These are phyloP conservation scores for Peronospora destructor DNA, from an alignment of 352 stramenopile genomes.

Conservation along the genomic window DNA sequence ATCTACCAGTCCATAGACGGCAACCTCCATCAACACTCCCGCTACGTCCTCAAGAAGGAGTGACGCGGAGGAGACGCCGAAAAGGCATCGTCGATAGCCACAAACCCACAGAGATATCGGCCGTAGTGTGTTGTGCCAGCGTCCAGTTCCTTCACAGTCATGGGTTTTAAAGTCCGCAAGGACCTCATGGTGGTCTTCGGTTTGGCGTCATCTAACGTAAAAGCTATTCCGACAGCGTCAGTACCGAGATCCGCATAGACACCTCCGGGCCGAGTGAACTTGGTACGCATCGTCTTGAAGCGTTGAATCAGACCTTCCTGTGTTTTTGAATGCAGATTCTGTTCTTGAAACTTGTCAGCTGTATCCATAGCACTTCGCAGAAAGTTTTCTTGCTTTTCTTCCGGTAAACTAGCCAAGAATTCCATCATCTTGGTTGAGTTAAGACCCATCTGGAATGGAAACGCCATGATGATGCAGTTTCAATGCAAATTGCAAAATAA, in stretches of 20 bases:
- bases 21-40: conserved; percentile 26
- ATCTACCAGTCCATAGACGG: conserved; percentile 21
- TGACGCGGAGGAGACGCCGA: conserved; percentile 12
- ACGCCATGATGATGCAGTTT: conserved; percentile 2
- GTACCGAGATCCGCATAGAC: conserved; percentile 9
- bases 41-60: conserved; percentile 28
- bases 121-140: conserved; percentile 23
- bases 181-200: conserved; percentile 6
- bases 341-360: conserved; percentile 1
- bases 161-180: conserved; percentile 18
- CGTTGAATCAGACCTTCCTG: conserved; percentile 17
- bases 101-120: conserved; percentile 29
- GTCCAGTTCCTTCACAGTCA: conserved; percentile 19
- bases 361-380: conserved; percentile 1
- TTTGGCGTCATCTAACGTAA: conserved; percentile 12
- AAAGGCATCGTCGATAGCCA: conserved; percentile 30
- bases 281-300: conserved; percentile 17
- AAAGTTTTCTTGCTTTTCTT: conserved; percentile 2
- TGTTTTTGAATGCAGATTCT: not conserved
- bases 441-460: conserved; percentile 3
- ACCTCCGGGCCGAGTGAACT: conserved; percentile 15
- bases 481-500: too few relatives aligned
- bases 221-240: not conserved
- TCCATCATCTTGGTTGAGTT: conserved; percentile 10
- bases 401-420: conserved; percentile 3